A percentile compares a stretch with the other conserved stretches of the same genome.
Evolutionary conservation across 2,329 filamentous ascomycete species (phyloP).

Genomic region (Paecilomyces formosus): DNA sequence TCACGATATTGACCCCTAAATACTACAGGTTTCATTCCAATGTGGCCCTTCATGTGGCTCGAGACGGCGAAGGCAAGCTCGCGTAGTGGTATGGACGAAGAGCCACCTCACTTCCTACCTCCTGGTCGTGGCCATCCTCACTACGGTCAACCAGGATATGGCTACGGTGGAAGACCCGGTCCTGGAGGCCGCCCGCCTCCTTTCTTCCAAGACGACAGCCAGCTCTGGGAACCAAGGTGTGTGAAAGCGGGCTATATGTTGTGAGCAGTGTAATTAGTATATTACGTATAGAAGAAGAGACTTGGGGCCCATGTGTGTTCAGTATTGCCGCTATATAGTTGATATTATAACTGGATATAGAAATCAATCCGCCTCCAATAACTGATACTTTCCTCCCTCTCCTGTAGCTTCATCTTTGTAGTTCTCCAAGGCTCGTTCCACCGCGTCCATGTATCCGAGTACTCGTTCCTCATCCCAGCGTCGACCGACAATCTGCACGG

Average conservation of each 20-base stretch:
- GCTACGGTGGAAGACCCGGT: background rate
- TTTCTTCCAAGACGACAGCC: slow-evolving; percentile 12
- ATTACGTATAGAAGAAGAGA: background rate
- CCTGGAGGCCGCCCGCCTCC: background rate
- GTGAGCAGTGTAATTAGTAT: background rate
- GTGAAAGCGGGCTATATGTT: slow-evolving; percentile 8
- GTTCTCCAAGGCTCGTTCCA: slow-evolving; percentile 65
- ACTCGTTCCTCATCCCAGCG: slow-evolving; percentile 79
- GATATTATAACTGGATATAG: background rate
- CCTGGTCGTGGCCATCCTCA: background rate
- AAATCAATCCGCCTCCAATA: slow-evolving; percentile 30
- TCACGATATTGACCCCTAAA: background rate
- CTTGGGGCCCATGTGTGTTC: background rate
- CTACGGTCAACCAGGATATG: background rate
- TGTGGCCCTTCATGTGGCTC: slow-evolving; percentile 39
- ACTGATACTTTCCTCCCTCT: slow-evolving; percentile 24
- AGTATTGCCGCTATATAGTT: background rate
- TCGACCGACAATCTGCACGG: no score
- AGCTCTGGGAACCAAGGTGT: slow-evolving; percentile 21
- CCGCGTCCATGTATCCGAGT: slow-evolving; percentile 66
- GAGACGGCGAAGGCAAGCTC: slow-evolving; percentile 2
- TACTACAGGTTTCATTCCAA: slow-evolving; percentile 38
- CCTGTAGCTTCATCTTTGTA: slow-evolving; percentile 24
- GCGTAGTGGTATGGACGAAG: slow-evolving; percentile 3
- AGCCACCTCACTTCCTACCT: slow-evolving; percentile 1